phyloP scores from a whole-genome alignment of 306 rosid species.

The Cucurbita moschata region DNA sequence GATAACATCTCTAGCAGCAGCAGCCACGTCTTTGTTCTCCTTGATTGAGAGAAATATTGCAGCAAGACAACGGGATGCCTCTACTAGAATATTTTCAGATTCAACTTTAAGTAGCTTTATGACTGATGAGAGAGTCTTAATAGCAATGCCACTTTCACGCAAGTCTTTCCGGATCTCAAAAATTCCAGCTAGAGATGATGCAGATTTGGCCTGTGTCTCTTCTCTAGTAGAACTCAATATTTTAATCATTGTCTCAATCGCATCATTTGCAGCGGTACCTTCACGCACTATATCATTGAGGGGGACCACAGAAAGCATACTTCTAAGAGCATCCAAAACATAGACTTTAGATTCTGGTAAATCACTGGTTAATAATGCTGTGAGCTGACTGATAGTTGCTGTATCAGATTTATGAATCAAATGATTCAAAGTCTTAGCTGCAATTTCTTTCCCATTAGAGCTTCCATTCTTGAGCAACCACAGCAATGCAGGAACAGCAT shows the following conservation, averaged over 20 bases:
- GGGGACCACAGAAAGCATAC: constrained; percentile 86
- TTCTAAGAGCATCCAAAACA: constrained; percentile 79
- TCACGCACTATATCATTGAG: constrained; percentile 76
- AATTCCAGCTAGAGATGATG: constrained; percentile 82
- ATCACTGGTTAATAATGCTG: constrained; percentile 87
- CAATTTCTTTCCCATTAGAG: constrained; percentile 92
- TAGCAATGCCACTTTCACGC: constrained; percentile 81
- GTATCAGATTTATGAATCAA: constrained; percentile 95
- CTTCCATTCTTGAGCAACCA: constrained; percentile 97
- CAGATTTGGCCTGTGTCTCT: constrained; percentile 94
- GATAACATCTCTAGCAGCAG: constrained; percentile 56
- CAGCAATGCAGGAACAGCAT: constrained; percentile 92
- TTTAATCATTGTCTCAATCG: constrained; percentile 73
- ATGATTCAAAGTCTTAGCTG: constrained; percentile 89
- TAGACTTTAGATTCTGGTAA: constrained; percentile 82
- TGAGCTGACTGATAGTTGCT: constrained; percentile 86
- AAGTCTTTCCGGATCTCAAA: constrained; percentile 79
- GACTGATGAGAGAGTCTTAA: constrained; percentile 55
- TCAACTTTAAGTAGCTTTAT: constrained; percentile 66
- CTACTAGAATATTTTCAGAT: constrained; percentile 59
- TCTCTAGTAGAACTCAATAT: constrained; percentile 66
- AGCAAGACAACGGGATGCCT: constrained; percentile 80
- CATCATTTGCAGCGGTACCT: constrained; percentile 91
- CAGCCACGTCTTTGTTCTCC: constrained; percentile 77
- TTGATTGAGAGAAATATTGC: constrained; percentile 84